A percentile compares a stretch with the other conserved stretches of the same genome.
phyloP scores from a whole-genome alignment of 257 asterid species.

The Solanum etuberosum region DNA sequence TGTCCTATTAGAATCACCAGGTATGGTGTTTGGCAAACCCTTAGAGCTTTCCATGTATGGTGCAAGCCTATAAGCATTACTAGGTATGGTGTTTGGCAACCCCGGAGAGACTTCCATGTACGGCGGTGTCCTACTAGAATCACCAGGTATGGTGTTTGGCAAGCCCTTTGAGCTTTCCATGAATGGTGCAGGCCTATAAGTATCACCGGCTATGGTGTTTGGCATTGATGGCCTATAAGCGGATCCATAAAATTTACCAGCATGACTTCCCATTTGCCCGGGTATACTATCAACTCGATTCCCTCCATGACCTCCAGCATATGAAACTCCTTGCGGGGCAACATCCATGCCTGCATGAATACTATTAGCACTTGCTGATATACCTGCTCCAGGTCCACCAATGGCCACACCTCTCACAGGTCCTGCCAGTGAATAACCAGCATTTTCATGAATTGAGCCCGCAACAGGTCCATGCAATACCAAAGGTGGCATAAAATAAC shows the following conservation, averaged over 20 bases:
- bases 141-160: not conserved
- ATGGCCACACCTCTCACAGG: conserved; percentile 1
- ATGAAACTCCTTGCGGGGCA: not conserved
- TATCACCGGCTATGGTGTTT: conserved; percentile 11
- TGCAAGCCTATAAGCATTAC: conserved; percentile 11
- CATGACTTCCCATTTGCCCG: conserved; percentile 16
- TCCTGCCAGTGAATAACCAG: not conserved
- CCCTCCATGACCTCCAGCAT: conserved; percentile 16
- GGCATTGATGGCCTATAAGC: not conserved
- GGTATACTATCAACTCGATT: conserved; percentile 13
- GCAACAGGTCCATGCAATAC: not conserved
- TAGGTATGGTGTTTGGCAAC: not conserved
- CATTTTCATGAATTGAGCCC: not conserved
- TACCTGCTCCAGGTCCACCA: not conserved
- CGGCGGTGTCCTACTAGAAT: too few species aligned
- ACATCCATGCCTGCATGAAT: conserved; percentile 1
- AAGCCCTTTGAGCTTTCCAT: not conserved
- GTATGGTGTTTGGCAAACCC: not conserved
- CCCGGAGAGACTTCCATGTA: not conserved
- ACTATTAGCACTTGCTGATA: conserved; percentile 2
- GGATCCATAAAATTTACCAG: conserved; percentile 20
- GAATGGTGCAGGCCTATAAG: not conserved
- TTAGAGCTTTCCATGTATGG: not conserved
- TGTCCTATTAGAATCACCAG: not conserved
- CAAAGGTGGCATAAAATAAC: not conserved